phyloP scores from a whole-genome alignment of 805 yeast genomes.

The Jamesozyma gamospora region DNA sequence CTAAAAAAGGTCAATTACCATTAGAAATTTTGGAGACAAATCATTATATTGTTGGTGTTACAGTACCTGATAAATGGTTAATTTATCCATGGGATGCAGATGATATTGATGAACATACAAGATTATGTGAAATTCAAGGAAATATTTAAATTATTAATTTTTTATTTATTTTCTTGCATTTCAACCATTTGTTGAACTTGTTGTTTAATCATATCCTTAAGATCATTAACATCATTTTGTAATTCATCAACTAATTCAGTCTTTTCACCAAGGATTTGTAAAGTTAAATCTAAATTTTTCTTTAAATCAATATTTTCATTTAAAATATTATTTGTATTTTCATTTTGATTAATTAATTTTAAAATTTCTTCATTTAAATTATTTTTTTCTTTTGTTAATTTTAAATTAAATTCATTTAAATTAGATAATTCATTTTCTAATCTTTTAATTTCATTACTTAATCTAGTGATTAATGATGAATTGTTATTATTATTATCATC shows the following conservation, averaged over 20 bases:
- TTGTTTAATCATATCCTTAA: conserved; percentile 70
- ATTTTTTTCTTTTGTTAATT: conserved; percentile 47
- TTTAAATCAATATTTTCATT: conserved; percentile 28
- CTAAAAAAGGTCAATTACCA: conserved; percentile 68
- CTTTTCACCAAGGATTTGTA: conserved; percentile 75
- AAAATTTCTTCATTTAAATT: conserved; percentile 61
- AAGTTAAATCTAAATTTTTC: conserved; percentile 39
- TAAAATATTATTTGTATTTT: conserved; percentile 31
- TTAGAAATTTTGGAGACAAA: conserved; percentile 50
- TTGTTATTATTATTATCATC: conserved; percentile 6
- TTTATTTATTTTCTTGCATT: conserved; percentile 34
- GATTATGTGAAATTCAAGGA: conserved; percentile 55
- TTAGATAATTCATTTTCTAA: conserved; percentile 69
- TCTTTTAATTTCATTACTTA: conserved; percentile 68
- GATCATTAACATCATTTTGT: conserved; percentile 76
- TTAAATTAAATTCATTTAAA: conserved; percentile 50
- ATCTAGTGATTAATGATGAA: conserved; percentile 56
- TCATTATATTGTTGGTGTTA: conserved; percentile 62
- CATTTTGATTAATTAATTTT: conserved; percentile 45
- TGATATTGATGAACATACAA: conserved; percentile 72
- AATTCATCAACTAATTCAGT: conserved; percentile 79
- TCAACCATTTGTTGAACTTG: conserved; percentile 85
- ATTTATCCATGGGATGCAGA: conserved; percentile 87
- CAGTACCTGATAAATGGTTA: conserved; percentile 72
- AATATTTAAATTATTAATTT: no score